Percentiles rank a stretch among this genome's conserved stretches.
These are phyloP conservation scores for Linnemannia exigua DNA, from an alignment of 192 early-diverging fungal species.

Conservation along the genomic window DNA sequence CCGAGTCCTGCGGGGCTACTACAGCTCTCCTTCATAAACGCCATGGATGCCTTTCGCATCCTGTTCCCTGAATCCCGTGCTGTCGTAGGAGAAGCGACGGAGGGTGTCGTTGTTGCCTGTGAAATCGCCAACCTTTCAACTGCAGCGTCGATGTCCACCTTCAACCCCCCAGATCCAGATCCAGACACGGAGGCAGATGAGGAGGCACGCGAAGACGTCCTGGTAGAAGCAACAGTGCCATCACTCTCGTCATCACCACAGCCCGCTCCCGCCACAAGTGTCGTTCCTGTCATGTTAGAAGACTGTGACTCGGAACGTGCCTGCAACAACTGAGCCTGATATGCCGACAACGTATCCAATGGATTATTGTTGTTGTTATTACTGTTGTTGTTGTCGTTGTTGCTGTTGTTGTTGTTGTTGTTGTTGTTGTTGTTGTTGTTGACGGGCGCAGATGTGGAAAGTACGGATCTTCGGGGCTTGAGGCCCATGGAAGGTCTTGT, in stretches of 20 bases:
- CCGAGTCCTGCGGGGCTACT: constrained; percentile 35
- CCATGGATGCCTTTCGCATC: not conserved
- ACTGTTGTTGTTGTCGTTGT: not conserved
- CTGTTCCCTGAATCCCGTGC: not conserved
- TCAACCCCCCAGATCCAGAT: not conserved
- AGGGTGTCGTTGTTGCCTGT: not conserved
- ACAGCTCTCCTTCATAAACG: constrained; percentile 30
- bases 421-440: not conserved
- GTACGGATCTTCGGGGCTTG: constrained; percentile 3
- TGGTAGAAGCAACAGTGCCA: not conserved
- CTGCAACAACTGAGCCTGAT: constrained; percentile 2
- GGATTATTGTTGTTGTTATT: not conserved
- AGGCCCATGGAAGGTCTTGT: not conserved
- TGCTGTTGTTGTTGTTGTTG: too few relatives aligned
- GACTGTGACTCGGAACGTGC: constrained; percentile 15
- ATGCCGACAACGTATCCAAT: not conserved
- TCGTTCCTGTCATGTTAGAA: constrained; percentile 11
- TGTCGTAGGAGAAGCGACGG: not conserved
- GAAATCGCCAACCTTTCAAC: not conserved
- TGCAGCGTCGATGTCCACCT: constrained; percentile 16
- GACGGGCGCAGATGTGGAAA: constrained; percentile 7
- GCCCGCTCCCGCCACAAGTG: not conserved
- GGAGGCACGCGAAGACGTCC: constrained; percentile 24
- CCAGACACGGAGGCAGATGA: not conserved
- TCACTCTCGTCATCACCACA: not conserved